These are phyloP conservation scores for Ophryocystis elektroscirrha DNA, from an alignment of 169 alveolate genomes.

Conservation along the genomic window DNA sequence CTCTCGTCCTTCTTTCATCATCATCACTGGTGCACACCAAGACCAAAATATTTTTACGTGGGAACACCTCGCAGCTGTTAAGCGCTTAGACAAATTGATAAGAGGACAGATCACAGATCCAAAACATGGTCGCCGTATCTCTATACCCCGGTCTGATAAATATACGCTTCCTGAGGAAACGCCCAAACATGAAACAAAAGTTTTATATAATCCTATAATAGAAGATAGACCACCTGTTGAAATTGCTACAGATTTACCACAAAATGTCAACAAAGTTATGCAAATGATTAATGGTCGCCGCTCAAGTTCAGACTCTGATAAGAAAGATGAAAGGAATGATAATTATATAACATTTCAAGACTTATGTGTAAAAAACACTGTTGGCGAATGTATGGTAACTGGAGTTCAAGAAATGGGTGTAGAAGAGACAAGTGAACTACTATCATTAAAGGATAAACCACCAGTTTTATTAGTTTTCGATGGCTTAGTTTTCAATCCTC, in stretches of 20 bases:
- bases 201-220: too few relatives aligned
- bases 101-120: constrained; percentile 41
- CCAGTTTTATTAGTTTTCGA: constrained; percentile 35
- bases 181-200: too few relatives aligned
- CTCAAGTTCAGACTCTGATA: neutral
- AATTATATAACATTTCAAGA: constrained; percentile 28
- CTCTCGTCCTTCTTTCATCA: constrained; percentile 24
- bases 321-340: neutral
- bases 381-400: constrained; percentile 31
- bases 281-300: too few relatives aligned
- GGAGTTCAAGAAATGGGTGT: constrained; percentile 25
- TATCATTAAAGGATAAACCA: constrained; percentile 12
- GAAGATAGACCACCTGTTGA: too few relatives aligned
- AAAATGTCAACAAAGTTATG: too few relatives aligned
- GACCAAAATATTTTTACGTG: constrained; percentile 38
- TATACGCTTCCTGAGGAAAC: too few relatives aligned
- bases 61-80: constrained; percentile 28
- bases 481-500: constrained; percentile 31
- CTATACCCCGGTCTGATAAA: constrained; percentile 23
- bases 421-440: constrained; percentile 20
- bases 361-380: constrained; percentile 25
- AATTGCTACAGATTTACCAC: too few relatives aligned
- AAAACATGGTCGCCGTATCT: constrained; percentile 29
- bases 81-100: constrained; percentile 26
- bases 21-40: constrained; percentile 17